Conservation (phyloP, 129 eudicot genomes). For the Saussurea involucrata region DNA sequence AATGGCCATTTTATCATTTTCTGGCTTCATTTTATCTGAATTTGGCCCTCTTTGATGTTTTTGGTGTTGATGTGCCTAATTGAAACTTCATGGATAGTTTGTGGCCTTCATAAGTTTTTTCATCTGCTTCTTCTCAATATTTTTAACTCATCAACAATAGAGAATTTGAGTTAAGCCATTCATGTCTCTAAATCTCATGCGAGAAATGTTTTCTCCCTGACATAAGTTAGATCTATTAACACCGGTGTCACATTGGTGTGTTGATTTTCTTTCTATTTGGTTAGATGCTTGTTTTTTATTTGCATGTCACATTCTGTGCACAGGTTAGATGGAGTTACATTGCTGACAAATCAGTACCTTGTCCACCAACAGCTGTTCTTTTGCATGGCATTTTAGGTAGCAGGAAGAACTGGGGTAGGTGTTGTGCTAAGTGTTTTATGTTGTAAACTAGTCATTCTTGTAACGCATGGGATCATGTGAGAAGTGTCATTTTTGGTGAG, state of each 20-base stretch:
- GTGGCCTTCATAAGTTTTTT: background rate
- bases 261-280: background rate
- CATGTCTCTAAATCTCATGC: background rate
- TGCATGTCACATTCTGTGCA: conserved; percentile 17
- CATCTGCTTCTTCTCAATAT: background rate
- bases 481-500: no score
- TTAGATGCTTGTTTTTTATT: conserved; percentile 1
- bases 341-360: conserved; percentile 58
- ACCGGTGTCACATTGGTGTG: background rate
- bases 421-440: conserved; percentile 4
- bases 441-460: conserved; percentile 4
- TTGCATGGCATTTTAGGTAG: conserved; percentile 93
- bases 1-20: no score
- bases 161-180: background rate
- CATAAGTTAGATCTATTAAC: background rate
- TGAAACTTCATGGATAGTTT: background rate
- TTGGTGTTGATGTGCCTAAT: background rate
- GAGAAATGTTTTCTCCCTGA: background rate
- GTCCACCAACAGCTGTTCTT: conserved; percentile 96
- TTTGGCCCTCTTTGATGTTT: no score
- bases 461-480: no score
- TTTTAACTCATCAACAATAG: background rate
- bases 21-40: no score
- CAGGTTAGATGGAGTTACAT: conserved; percentile 97
- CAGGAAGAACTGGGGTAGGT: conserved; percentile 96